These are phyloP conservation scores for Leccinum boreale DNA, from an alignment of 768 basidiomycete genomes.

Conservation along the genomic window DNA sequence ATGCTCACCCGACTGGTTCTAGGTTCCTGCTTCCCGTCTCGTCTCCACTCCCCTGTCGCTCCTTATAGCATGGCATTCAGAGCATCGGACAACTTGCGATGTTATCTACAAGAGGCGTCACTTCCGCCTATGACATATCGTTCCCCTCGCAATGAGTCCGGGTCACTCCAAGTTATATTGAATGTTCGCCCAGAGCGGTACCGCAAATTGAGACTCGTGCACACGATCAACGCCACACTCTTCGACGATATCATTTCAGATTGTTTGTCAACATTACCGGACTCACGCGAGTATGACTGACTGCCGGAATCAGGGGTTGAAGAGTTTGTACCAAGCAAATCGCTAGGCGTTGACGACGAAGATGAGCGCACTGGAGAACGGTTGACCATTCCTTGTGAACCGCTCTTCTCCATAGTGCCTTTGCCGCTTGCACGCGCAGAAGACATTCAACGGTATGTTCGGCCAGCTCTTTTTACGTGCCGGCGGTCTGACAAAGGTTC, in stretches of 20 bases:
- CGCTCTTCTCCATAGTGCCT: constrained; percentile 35
- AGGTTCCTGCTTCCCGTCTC: background rate
- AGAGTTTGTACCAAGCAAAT: constrained; percentile 32
- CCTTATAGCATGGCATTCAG: constrained; percentile 24
- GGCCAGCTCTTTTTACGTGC: background rate
- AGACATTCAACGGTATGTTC: constrained; percentile 42
- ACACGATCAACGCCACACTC: constrained; percentile 26
- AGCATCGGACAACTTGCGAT: constrained; percentile 42
- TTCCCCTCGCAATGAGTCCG: constrained; percentile 33
- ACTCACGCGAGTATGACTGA: constrained; percentile 3
- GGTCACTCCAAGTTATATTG: constrained; percentile 17
- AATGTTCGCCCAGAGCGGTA: constrained; percentile 45
- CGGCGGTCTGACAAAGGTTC: background rate
- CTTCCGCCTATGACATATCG: constrained; percentile 43
- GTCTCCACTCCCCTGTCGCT: background rate
- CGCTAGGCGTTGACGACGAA: constrained; percentile 35
- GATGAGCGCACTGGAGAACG: constrained; percentile 39
- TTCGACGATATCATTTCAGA: constrained; percentile 34
- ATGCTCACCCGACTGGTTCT: background rate
- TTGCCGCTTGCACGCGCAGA: constrained; percentile 36
- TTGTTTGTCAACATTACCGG: constrained; percentile 33
- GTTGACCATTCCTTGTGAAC: constrained; percentile 43
- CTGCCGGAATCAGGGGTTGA: constrained; percentile 36
- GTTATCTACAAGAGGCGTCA: constrained; percentile 44
- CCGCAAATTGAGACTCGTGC: constrained; percentile 51